Evolutionary conservation across 345 rosid species (phyloP).

Genomic region (Clausena lansium): DNA sequence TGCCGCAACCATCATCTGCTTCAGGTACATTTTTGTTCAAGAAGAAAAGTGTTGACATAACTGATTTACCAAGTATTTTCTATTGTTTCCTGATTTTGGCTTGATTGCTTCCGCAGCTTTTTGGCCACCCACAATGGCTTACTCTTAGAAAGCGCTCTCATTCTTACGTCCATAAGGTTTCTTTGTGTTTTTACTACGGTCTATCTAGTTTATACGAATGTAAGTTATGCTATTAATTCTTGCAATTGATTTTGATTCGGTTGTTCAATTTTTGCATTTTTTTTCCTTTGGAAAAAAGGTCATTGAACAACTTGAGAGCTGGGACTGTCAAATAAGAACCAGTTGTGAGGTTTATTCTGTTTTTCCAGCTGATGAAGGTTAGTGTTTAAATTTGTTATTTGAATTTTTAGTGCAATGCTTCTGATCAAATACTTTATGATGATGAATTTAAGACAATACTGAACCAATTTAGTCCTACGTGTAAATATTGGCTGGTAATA

Average conservation of each 20-base stretch:
- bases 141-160: constrained; percentile 68
- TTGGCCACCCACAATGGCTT: constrained; percentile 92
- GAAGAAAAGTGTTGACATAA: neutral
- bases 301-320: constrained; percentile 51
- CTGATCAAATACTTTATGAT: too few relatives aligned
- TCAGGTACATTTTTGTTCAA: constrained; percentile 44
- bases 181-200: neutral
- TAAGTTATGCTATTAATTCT: neutral
- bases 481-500: too few relatives aligned
- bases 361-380: constrained; percentile 43
- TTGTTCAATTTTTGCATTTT: neutral
- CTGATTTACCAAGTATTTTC: neutral
- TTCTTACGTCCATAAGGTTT: constrained; percentile 64
- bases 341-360: constrained; percentile 53
- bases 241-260: neutral
- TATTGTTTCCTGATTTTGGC: neutral
- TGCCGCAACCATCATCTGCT: constrained; percentile 82
- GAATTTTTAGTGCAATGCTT: too few relatives aligned
- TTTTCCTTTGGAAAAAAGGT: constrained; percentile 32
- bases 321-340: constrained; percentile 68
- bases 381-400: constrained; percentile 1
- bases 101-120: constrained; percentile 40
- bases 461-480: too few relatives aligned
- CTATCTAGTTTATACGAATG: neutral
- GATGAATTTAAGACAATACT: neutral